Base-by-base conservation (phyloP, 2,329 filamentous ascomycete species). In the Fusarium denticulatum region DNA sequence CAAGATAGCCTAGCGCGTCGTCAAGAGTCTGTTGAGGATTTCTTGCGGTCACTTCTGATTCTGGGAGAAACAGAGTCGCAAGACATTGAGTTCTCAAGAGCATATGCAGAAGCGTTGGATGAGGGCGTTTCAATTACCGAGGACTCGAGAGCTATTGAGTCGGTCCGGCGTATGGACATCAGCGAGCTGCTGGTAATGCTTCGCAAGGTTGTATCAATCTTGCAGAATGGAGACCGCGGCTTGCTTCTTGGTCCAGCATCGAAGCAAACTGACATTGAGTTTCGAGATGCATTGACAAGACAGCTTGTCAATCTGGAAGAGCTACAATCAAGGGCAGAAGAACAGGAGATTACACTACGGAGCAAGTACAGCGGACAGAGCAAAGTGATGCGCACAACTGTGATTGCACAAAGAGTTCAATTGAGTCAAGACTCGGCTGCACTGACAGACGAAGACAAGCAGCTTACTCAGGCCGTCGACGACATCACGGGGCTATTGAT, bases 321-420 rank as follows among this genome's bases (percentile, higher is more conserved):
- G 18, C 79, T 93, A 11, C 77, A 86, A 28, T 77, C 82, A 39
- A 82, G 81, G 47, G 85, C 88, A 22, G 80, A 85, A 50, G 81
- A 84, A 49, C 79, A 83, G 8, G 83, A 85, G 15, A 85, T 84
- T 42, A 82, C 86, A 8, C 86, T 97, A 36, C 90, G 91, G 70
- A 97, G 92, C 82, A 92, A 92, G 79, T 93, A 96, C 80, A 92
- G 92, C 75, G 87, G 92, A 16, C 91, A 92, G 72, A 89, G 88
- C 82, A 91, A 90, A 72, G 90, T 92, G 47, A 83, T 94, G 45
- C 88, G 94, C 49, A 94, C 93, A 3, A 96, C 94, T 0, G 90
- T 96, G 37, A 90, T 96, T 57, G 93, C 93, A 22, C 93, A 96
- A 78, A 93, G 93, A 79, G 93, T 96, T 24, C 91, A 95, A 77